Evolutionary conservation across 345 rosid genomes (phyloP), one percentile per base, ranked within the genome.

Genomic region (Euphorbia tirucalli): DNA sequence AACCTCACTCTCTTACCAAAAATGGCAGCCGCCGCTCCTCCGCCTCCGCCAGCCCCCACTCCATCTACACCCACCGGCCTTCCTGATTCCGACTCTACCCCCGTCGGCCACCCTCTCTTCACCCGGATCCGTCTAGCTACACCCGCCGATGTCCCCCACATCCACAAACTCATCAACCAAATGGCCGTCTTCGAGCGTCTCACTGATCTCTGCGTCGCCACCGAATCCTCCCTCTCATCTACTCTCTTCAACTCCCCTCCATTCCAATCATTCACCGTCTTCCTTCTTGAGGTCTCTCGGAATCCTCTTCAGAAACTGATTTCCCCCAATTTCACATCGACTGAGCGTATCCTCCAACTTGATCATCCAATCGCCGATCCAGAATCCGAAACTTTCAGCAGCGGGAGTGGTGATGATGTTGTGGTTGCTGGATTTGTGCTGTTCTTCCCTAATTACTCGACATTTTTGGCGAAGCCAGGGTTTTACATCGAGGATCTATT

Each of bases 21-120:
- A 7, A 89, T 92, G 97, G 98, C 97, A 19, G 95, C 93, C 7
- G 95, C 98, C 4, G 97, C 97, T 0, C 96, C 97, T 0, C 96
- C 96, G 1, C 97, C 96, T 1, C 89, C 93, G 5, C 97, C 97
- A n/a, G 14, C 93, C 2, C 83, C 90, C 0, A 82, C 86, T 0
- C 94, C 94, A 6, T 81, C 80, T 22, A 87, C 87, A 2, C 78
- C 87, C 39, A 84, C 84, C 71, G 76, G 78, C 8, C 82, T 88
- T 5, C 82, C 86, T 0, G 75, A 80, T 28, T 61, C 77, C 21
- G 61, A 81, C 13, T 4, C 24, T 24, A 74, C 71, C 2, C 87
- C 85, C 0, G 71, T 74, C 15, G 88, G 88, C 52, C 48, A 81
- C 80, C 86, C 98, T 0, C 31, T 90, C 27, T 94, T 92, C 87